Evolutionary conservation across 2,329 filamentous ascomycete species (phyloP).

Genomic region (Lachnellula suecica): DNA sequence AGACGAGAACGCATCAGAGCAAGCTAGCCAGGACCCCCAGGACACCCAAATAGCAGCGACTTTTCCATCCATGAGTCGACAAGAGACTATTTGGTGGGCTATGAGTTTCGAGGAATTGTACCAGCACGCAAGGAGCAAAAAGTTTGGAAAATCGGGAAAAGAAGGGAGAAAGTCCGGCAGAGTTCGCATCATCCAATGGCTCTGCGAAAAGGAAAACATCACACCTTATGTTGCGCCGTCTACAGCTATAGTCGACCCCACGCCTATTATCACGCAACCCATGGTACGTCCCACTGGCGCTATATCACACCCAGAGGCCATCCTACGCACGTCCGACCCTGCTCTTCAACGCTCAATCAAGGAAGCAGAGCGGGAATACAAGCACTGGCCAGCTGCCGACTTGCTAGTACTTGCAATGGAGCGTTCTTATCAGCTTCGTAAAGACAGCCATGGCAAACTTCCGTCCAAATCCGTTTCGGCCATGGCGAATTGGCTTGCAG

Average conservation of each 20-base stretch:
- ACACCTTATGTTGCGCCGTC: constrained; percentile 12
- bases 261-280: neutral
- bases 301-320: constrained; percentile 15
- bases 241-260: neutral
- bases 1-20: too few relatives aligned
- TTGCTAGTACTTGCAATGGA: constrained; percentile 10
- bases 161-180: constrained; percentile 14
- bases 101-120: constrained; percentile 18
- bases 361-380: constrained; percentile 5
- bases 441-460: constrained; percentile 14
- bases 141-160: constrained; percentile 9
- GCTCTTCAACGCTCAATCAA: constrained; percentile 8
- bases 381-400: constrained; percentile 2
- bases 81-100: constrained; percentile 15
- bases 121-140: constrained; percentile 9
- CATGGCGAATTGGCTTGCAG: constrained; percentile 12
- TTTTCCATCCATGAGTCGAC: constrained; percentile 7
- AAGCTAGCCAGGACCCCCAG: neutral
- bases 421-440: constrained; percentile 15
- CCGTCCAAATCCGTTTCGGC: constrained; percentile 9
- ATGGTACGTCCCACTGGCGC: too few relatives aligned
- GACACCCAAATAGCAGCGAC: neutral
- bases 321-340: constrained; percentile 13
- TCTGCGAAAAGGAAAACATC: constrained; percentile 14
- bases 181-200: constrained; percentile 16